These are phyloP conservation scores for Camelina hispida DNA, from an alignment of 345 rosid genomes.

Conservation along the genomic window DNA sequence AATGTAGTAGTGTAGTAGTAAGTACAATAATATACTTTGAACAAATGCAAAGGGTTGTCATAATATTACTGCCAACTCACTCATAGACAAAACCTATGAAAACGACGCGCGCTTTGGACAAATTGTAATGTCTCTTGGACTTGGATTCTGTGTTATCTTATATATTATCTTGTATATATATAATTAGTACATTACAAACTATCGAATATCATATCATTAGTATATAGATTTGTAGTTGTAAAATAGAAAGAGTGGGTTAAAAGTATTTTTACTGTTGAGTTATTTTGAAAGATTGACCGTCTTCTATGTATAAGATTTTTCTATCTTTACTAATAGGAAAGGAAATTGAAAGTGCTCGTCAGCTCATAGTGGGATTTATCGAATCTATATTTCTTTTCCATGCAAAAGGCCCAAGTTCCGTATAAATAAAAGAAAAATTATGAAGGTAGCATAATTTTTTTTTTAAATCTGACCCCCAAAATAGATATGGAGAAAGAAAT, in stretches of 20 bases:
- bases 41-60: constrained; percentile 35
- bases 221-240: neutral
- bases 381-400: neutral
- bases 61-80: constrained; percentile 32
- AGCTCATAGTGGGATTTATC: neutral
- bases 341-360: neutral
- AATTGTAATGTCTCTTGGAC: constrained; percentile 25
- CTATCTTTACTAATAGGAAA: neutral
- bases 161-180: neutral
- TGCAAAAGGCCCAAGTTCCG: neutral
- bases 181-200: neutral
- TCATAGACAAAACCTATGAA: constrained; percentile 27
- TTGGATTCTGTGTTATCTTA: constrained; percentile 21
- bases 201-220: neutral
- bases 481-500: neutral
- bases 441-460: too few relatives aligned
- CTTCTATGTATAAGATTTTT: neutral
- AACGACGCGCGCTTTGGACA: constrained; percentile 33
- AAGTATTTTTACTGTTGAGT: neutral
- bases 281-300: neutral
- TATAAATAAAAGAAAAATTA: neutral
- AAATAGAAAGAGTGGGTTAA: neutral
- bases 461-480: neutral
- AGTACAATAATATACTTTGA: neutral
- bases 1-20: neutral